Evolutionary conservation across 352 stramenopile species (phyloP), one percentile per base, ranked within the genome.

Genomic region (Phytophthora aleatoria): DNA sequence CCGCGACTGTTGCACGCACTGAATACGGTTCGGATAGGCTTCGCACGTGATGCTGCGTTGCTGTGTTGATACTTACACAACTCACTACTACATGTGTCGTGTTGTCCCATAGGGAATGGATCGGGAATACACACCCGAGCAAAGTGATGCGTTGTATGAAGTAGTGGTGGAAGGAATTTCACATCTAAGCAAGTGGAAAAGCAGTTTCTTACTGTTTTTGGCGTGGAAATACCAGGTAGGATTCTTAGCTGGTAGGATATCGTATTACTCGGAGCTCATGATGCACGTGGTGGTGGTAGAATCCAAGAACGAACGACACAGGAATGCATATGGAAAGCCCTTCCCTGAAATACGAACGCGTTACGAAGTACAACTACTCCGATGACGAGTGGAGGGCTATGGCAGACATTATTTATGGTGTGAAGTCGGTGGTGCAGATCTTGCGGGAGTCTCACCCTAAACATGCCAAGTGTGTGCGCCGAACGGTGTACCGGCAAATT

Each of bases 281-380:
- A 45, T 50, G 15, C 27, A 48, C 12, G 20, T 60, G 39, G 27
- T 47, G 35, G 31, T 35, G 47, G 52, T 58, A 82, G 80, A 74
- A 54, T 24, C 76, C 78, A 35, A 78, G 66, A 53, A 64, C 57
- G 11, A 76, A 71, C 27, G 65, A 75, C 31, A 56, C 68, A 27
- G 67, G 66, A 13, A 54, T 59, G 13, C 44, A 35, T 6, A 57
- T 76, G 49, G 63, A 76, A 26, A 83, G 63, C 16, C 69, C 76
- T 1, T 79, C 70, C 39, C 49, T 82, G 16, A 75, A 87, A 45
- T 97, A 96, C 28, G 86, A 91, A 66, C 79, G 74, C 2, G 77
- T 88, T 13, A 80, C 89, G 4, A 79, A 79, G 35, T 73, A 91
- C 61, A 96, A 94, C 49, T 96, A 90, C 50, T 80, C 71, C 0